These are phyloP conservation scores for Hyphopichia wangnamkhiaoensis DNA, from an alignment of 1,139 yeast genomes.

Conservation along the genomic window DNA sequence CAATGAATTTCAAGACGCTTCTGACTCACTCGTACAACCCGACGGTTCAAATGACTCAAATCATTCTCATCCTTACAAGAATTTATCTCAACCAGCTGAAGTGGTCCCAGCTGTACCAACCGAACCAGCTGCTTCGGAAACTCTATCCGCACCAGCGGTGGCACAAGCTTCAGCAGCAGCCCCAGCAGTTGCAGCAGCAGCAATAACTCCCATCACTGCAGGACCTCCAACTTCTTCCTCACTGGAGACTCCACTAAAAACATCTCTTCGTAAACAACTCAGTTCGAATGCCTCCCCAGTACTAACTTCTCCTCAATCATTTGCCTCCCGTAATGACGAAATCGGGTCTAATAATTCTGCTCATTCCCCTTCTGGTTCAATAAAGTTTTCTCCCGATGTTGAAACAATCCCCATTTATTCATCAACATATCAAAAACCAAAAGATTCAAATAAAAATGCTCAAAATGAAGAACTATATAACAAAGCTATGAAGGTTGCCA, in stretches of 20 bases:
- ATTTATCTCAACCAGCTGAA: slow-evolving; percentile 6
- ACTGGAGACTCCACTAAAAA: background rate
- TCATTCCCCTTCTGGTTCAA: slow-evolving; percentile 30
- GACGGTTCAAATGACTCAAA: background rate
- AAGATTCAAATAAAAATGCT: background rate
- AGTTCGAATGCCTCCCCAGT: background rate
- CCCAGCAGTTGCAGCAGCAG: no score
- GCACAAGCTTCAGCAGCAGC: background rate
- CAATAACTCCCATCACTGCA: no score
- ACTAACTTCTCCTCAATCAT: slow-evolving; percentile 1
- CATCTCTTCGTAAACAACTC: slow-evolving; percentile 1
- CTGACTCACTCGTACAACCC: background rate
- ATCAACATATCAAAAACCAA: background rate
- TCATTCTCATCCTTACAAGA: slow-evolving; percentile 13
- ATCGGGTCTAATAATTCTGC: slow-evolving; percentile 11
- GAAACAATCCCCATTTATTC: slow-evolving; percentile 38
- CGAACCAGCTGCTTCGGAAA: slow-evolving; percentile 3
- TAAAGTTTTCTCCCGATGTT: slow-evolving; percentile 40
- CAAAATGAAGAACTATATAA: slow-evolving; percentile 26
- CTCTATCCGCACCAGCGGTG: slow-evolving; percentile 3
- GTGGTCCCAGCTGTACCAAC: background rate
- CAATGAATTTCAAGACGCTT: slow-evolving; percentile 12
- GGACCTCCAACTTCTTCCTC: no score
- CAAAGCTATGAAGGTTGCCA: slow-evolving; percentile 44
- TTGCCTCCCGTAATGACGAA: slow-evolving; percentile 7